Percentiles rank a stretch among this genome's conserved stretches.
Conservation (phyloP, 2,329 filamentous ascomycete genomes). For the Colletotrichum gigasporum region DNA sequence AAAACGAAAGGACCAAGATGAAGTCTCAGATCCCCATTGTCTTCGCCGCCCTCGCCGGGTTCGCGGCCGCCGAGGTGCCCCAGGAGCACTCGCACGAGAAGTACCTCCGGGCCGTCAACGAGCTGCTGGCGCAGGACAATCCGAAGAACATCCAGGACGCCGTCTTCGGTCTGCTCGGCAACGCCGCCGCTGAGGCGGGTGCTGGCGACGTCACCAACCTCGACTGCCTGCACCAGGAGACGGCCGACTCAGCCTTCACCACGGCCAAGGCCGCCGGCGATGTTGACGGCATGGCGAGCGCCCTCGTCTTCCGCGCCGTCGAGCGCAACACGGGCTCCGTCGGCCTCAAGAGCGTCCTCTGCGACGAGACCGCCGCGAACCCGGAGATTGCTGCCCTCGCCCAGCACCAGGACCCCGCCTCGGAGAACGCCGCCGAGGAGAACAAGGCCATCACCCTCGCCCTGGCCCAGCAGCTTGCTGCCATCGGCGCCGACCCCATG, state of each 20-base stretch:
- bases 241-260: conserved; percentile 69
- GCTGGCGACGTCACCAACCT: conserved; percentile 46
- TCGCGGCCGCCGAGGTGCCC: conserved; percentile 54
- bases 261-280: conserved; percentile 66
- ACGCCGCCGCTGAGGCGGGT: conserved; percentile 52
- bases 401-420: conserved; percentile 76
- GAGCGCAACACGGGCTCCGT: conserved; percentile 70
- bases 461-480: conserved; percentile 67
- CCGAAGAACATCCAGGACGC: conserved; percentile 59
- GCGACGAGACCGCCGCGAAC: conserved; percentile 67
- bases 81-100: conserved; percentile 66
- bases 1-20: conserved; percentile 9
- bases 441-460: conserved; percentile 71
- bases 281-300: conserved; percentile 60
- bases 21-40: conserved; percentile 29
- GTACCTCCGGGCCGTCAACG: conserved; percentile 55
- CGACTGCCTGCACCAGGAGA: conserved; percentile 68
- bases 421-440: conserved; percentile 59
- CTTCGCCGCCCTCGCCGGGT: conserved; percentile 26
- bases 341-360: conserved; percentile 65
- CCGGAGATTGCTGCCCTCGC: conserved; percentile 71
- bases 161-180: conserved; percentile 59
- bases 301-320: conserved; percentile 62
- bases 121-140: conserved; percentile 57
- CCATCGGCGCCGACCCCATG: conserved; percentile 69